phyloP scores from a whole-genome alignment of 1,284 basidiomycete genomes.

The Cerioporus squamosus region DNA sequence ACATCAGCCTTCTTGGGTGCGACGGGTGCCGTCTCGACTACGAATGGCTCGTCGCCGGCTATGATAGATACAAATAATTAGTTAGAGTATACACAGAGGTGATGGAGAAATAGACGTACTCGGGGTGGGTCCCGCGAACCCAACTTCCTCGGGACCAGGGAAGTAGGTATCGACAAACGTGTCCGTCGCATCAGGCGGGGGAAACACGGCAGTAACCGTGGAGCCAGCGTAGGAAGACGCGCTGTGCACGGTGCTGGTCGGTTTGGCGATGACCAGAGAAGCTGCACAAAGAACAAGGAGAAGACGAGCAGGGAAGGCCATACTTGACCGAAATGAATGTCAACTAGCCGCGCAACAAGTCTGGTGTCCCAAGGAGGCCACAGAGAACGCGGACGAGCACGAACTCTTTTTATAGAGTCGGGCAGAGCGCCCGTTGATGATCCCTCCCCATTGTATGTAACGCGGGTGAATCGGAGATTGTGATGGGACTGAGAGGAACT shows the following conservation, averaged over 20 bases:
- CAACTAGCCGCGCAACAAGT: not conserved
- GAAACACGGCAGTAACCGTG: slow-evolving; percentile 32
- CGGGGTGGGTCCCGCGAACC: slow-evolving; percentile 36
- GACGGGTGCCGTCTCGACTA: slow-evolving; percentile 32
- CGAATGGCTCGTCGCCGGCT: slow-evolving; percentile 33
- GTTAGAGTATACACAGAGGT: not conserved
- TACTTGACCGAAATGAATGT: slow-evolving; percentile 1
- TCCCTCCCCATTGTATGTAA: no score
- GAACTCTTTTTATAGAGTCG: no score
- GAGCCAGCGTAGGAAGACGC: slow-evolving; percentile 34
- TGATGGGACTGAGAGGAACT: no score
- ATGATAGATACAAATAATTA: not conserved
- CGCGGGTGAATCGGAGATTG: no score
- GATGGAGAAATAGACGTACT: slow-evolving; percentile 21
- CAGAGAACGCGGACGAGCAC: no score
- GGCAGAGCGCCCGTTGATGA: no score
- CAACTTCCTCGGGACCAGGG: slow-evolving; percentile 32
- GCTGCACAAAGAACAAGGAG: slow-evolving; percentile 9
- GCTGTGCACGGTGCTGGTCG: not conserved
- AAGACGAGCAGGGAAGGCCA: slow-evolving; percentile 8
- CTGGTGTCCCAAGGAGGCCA: no score
- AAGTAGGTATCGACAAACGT: slow-evolving; percentile 31
- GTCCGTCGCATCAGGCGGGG: slow-evolving; percentile 30
- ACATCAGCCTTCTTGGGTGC: slow-evolving; percentile 27
- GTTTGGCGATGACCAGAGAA: not conserved